phyloP scores from a whole-genome alignment of 2,329 filamentous ascomycete species.

The Ambrosiella xylebori region DNA sequence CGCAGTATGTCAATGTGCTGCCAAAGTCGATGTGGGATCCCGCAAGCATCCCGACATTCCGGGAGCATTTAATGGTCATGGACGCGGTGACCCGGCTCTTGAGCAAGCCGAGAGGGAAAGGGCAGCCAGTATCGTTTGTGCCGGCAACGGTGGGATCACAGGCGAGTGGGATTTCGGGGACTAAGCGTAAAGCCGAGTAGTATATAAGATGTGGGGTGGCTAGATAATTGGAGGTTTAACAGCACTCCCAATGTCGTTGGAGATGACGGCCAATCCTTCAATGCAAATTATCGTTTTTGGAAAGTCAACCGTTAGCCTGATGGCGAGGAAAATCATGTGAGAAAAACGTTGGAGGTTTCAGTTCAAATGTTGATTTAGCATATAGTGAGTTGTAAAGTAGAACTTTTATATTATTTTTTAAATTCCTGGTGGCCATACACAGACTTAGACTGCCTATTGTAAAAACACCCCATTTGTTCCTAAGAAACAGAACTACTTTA shows the following conservation, averaged over 20 bases:
- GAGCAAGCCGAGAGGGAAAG: background rate
- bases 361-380: too few relatives aligned
- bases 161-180: background rate
- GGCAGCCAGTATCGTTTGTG: background rate
- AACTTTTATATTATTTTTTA: too few relatives aligned
- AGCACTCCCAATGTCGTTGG: background rate
- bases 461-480: too few relatives aligned
- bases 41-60: conserved; percentile 27
- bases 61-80: background rate
- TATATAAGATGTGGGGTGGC: background rate
- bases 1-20: conserved; percentile 50
- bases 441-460: too few relatives aligned
- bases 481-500: too few relatives aligned
- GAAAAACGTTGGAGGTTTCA: too few relatives aligned
- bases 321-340: too few relatives aligned
- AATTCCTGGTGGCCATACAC: too few relatives aligned
- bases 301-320: background rate
- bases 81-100: background rate
- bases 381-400: too few relatives aligned
- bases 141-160: background rate
- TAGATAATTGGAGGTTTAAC: background rate
- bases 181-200: background rate
- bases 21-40: conserved; percentile 41
- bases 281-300: background rate
- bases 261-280: background rate